Conservation (phyloP, 169 alveolate genomes). For the Eimeria falciformis region DNA sequence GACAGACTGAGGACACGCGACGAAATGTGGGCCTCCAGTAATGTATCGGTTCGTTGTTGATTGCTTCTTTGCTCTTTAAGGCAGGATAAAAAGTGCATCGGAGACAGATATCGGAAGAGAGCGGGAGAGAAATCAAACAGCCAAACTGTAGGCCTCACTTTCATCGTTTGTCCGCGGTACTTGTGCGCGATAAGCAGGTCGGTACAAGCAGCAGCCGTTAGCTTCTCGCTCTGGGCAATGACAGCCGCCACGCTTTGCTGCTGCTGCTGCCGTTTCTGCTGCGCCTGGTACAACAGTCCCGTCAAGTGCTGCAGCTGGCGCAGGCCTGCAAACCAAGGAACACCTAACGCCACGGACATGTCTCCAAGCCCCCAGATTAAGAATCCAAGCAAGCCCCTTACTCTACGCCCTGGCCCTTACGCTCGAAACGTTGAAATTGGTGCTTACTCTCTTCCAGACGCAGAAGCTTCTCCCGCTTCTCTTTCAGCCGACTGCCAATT, state of each 20-base stretch:
- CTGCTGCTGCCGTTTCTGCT: slow-evolving; percentile 51
- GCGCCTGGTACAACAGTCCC: slow-evolving; percentile 33
- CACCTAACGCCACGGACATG: too few relatives aligned
- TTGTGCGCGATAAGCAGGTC: slow-evolving; percentile 57
- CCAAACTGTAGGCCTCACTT: not conserved
- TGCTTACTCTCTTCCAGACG: slow-evolving; percentile 45
- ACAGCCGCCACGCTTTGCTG: slow-evolving; percentile 13
- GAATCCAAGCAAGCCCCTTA: too few relatives aligned
- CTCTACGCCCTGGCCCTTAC: too few relatives aligned
- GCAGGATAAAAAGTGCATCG: not conserved
- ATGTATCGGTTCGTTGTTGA: not conserved
- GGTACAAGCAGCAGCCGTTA: slow-evolving; percentile 61
- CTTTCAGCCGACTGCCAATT: slow-evolving; percentile 16
- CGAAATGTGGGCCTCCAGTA: not conserved
- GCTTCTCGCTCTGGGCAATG: slow-evolving; percentile 34
- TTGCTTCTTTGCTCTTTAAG: too few relatives aligned
- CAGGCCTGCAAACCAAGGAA: not conserved
- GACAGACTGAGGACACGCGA: not conserved
- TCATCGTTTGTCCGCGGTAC: slow-evolving; percentile 26
- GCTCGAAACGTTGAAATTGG: too few relatives aligned
- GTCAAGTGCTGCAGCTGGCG: slow-evolving; percentile 42
- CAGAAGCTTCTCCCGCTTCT: slow-evolving; percentile 36
- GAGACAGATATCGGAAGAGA: not conserved
- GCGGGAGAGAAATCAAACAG: too few relatives aligned
- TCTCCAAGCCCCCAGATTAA: too few relatives aligned